phyloP scores from a whole-genome alignment of 1,284 basidiomycete genomes.

The Puccinia polysora region DNA sequence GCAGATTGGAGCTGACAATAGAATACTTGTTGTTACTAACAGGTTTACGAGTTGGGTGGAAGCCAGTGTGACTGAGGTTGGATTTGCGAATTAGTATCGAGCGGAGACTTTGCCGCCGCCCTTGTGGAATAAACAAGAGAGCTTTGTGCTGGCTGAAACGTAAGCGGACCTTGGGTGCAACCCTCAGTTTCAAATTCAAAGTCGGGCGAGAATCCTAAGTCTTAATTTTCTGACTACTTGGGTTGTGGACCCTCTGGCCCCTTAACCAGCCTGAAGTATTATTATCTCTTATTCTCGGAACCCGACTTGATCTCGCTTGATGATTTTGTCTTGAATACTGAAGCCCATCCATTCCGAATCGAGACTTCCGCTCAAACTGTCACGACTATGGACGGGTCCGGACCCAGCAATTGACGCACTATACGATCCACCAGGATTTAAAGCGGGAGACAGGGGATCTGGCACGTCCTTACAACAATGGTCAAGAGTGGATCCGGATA shows the following conservation, averaged over 20 bases:
- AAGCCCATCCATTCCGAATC: slow-evolving; percentile 31
- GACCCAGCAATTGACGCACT: slow-evolving; percentile 8
- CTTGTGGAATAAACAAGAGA: slow-evolving; percentile 56
- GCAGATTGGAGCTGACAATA: background rate
- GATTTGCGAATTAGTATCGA: slow-evolving; percentile 55
- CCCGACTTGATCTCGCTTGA: slow-evolving; percentile 59
- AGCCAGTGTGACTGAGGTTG: slow-evolving; percentile 50
- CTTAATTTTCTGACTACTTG: background rate
- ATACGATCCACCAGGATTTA: slow-evolving; percentile 11
- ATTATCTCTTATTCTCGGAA: slow-evolving; percentile 56
- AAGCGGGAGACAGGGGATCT: background rate
- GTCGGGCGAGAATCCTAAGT: too few species aligned
- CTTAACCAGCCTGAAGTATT: slow-evolving; percentile 46
- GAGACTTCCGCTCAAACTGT: background rate
- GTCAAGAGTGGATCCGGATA: background rate
- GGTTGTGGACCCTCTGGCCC: background rate
- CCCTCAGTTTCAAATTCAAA: background rate
- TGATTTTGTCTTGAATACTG: slow-evolving; percentile 60
- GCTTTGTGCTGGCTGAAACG: slow-evolving; percentile 60
- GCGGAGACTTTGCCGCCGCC: slow-evolving; percentile 52
- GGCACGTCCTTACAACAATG: slow-evolving; percentile 38
- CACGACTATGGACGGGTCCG: background rate
- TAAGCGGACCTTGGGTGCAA: slow-evolving; percentile 51
- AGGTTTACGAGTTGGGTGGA: slow-evolving; percentile 57
- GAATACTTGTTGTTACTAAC: background rate